Evolutionary conservation across 1,284 basidiomycete species (phyloP), one percentile per base, ranked within the genome.

Genomic region (Cerioporus squamosus): DNA sequence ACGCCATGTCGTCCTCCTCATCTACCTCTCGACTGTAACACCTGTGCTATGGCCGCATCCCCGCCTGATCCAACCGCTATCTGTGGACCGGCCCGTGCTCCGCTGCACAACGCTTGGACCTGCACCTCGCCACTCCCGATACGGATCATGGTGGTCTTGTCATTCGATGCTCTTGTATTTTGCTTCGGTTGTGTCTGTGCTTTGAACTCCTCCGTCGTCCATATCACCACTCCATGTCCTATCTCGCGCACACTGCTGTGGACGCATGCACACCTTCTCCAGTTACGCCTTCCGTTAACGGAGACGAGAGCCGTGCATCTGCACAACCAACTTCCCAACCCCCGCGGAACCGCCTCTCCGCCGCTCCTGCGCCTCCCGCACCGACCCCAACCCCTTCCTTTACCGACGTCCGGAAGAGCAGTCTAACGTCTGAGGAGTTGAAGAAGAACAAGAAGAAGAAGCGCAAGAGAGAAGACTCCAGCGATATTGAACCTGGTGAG

Each of bases 371-470:
- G 39, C 70, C 71, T 40, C 72, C 75, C 18, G 65, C 74, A 17
- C 67, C 73, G 5, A 75, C 73, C 71, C 78, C 26, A 75, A 55
- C 66, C 15, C 59, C 68, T 6, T 66, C 69, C 2, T 74, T 73
- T 24, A 57, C 74, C 33, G 79, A 81, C 38, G 68, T 75, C 17
- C 77, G 80, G 44, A 78, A 75, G 33, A 36, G 61, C 71, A 72
- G 79, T 15, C 6, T 36, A 3, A 10, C 33, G 9, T 36, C 65
- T 38, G 73, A 85, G 15, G 85, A 88, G 46, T 60, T 75, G 44
- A 89, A 87, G 75, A 85, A 87, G 72, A 93, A 92, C 45, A 64
- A 63, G 79, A 92, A 93, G 77, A 93, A 94, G 77, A 93, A 93
- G 70, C 87, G 89, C 72, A 93, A 92, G 79, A 82, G 90, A 54